phyloP scores from a whole-genome alignment of 2,329 filamentous ascomycete species.

The Mycosphaerelloides madeirae region DNA sequence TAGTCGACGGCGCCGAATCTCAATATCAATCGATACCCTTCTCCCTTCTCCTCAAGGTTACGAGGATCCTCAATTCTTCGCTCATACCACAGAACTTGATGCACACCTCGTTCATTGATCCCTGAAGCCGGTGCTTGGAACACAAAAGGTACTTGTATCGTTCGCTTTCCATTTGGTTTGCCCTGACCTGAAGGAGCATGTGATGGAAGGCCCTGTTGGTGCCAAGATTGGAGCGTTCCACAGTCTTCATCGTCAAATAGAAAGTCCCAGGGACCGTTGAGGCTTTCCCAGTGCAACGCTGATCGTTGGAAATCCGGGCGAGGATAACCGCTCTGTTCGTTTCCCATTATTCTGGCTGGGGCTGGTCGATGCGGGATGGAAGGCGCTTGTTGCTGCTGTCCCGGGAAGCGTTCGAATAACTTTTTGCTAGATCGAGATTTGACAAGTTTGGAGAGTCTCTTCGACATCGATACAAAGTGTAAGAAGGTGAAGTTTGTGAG shows the following conservation, averaged over 20 bases:
- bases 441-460: conserved; percentile 16
- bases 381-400: conserved; percentile 2
- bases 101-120: conserved; percentile 57
- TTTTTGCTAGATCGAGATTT: conserved; percentile 8
- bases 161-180: conserved; percentile 42
- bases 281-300: conserved; percentile 53
- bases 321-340: conserved; percentile 44
- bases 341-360: conserved; percentile 8
- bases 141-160: conserved; percentile 60
- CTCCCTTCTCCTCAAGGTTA: conserved; percentile 16
- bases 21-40: conserved; percentile 45
- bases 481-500: background rate
- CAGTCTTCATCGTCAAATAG: conserved; percentile 61
- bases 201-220: conserved; percentile 47
- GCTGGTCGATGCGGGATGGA: conserved; percentile 7
- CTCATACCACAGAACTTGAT: conserved; percentile 66
- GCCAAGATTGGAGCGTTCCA: conserved; percentile 53
- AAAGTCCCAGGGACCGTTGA: conserved; percentile 55
- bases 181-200: conserved; percentile 23
- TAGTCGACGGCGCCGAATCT: conserved; percentile 61
- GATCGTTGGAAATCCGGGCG: conserved; percentile 60
- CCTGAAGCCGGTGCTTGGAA: conserved; percentile 62
- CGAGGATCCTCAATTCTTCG: conserved; percentile 30
- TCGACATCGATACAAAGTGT: conserved; percentile 8
- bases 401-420: conserved; percentile 1